These are phyloP conservation scores for Scenedesmus sp. DNA, from an alignment of 163 green algal species.

Conservation along the genomic window DNA sequence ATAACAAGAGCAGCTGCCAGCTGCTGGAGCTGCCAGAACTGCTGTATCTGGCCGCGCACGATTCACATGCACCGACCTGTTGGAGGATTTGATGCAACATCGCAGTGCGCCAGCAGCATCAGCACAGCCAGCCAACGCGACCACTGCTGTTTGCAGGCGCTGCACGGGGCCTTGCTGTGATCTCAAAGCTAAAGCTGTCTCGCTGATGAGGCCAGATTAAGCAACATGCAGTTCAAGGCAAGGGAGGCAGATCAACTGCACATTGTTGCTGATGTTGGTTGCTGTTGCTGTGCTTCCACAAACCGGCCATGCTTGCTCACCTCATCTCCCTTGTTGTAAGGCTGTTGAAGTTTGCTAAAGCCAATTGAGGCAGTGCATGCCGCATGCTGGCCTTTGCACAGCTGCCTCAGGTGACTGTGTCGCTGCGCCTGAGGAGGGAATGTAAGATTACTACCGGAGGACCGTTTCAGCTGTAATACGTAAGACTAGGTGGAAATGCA, in stretches of 20 bases:
- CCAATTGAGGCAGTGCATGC: not conserved
- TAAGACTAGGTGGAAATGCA: not conserved
- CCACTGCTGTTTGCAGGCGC: no score
- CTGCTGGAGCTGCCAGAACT: not conserved
- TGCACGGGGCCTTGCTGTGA: no score
- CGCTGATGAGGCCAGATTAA: no score
- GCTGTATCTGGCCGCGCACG: not conserved
- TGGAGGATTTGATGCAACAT: not conserved
- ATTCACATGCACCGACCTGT: not conserved
- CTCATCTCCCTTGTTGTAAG: not conserved
- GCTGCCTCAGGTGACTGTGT: not conserved
- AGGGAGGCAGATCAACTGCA: no score
- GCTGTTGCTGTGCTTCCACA: not conserved
- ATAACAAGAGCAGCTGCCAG: not conserved
- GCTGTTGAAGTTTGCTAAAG: not conserved
- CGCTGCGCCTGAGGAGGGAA: not conserved
- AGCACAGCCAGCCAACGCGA: not conserved
- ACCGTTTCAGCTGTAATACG: not conserved
- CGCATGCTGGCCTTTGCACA: not conserved
- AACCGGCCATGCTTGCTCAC: not conserved
- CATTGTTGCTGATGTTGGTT: not conserved
- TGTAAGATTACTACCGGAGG: not conserved
- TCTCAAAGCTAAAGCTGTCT: no score
- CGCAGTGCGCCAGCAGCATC: not conserved
- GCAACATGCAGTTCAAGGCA: no score